Base-by-base conservation (phyloP, 2,329 filamentous ascomycete genomes). In the Diaporthe citri region DNA sequence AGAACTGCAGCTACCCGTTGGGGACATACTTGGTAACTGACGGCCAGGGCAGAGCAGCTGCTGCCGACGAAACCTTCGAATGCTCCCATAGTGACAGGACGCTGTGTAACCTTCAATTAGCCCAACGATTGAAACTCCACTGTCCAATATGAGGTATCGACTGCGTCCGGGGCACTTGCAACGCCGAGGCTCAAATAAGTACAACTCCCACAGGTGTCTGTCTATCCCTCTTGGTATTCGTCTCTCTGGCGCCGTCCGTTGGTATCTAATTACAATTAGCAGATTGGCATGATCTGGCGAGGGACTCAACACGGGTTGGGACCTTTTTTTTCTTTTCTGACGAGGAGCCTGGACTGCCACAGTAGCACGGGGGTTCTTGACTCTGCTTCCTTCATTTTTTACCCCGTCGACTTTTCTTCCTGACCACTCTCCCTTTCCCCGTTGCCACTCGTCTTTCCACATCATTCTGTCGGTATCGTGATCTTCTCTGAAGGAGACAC, bases 1-100 rank as follows among this genome's bases (percentile, higher is more conserved):
- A 62, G 43, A 39, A 39, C 43, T 76, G 75, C 75, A 76, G 72
- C 36, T 48, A 62, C 56, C 75, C 75, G 72, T 46, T 66, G 36
- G 66, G 41, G 67, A 57, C 36, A 60, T 43, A 72, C 43, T 76
- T 28, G 46, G 51, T 48, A 59, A 57, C 25, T 25, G 48, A 51
- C 66, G 36, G 25, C 64, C n/a, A 62, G 55, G 43, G 59, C 28
- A 71, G 34, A 56, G 22, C 17, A 62, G 13, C 55, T 71, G 59
- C 56, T 51, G 59, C 64, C 59, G 59, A 76, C 56, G 43, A 60
- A 62, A 62, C 22, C 60, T 72, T 67, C 69, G 55, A 76, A 31
- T 56, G 48, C 59, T 56, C 39, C 60, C 51, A 60, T 59, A 57
- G 62, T 74, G 67, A 72, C 67, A 69, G 60, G 51, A 69, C 59